Evolutionary conservation across 495 filamentous ascomycete species (phyloP).

Genomic region (Hamigera avellanea): DNA sequence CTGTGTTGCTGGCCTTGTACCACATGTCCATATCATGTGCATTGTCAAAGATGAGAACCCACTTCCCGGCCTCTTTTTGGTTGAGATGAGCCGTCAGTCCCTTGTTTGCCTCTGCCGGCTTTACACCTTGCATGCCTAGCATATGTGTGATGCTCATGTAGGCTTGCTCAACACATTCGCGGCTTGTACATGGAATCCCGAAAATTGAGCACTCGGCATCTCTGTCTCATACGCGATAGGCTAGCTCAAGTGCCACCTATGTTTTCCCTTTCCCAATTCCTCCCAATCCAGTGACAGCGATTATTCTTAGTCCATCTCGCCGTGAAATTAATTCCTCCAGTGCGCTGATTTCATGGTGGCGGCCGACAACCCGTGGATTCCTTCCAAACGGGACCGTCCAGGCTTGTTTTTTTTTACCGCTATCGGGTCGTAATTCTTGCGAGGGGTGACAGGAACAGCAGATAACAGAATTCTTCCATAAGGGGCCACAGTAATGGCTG

Average conservation of each 20-base stretch:
- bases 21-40: conserved; percentile 16
- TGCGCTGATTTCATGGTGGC: conserved; percentile 8
- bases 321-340: conserved; percentile 8
- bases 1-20: conserved; percentile 1
- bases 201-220: conserved; percentile 29
- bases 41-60: conserved; percentile 29
- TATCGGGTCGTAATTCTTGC: no score
- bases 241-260: conserved; percentile 36
- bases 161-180: conserved; percentile 26
- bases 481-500: conserved; percentile 15
- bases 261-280: conserved; percentile 42
- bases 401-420: background rate
- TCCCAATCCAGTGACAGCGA: conserved; percentile 31
- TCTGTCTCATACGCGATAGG: conserved; percentile 25
- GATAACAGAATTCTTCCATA: conserved; percentile 6
- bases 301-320: conserved; percentile 5
- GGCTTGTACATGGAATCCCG: conserved; percentile 32
- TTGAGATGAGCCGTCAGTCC: conserved; percentile 17
- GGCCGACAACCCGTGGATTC: conserved; percentile 13
- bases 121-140: conserved; percentile 10
- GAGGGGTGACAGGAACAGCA: background rate
- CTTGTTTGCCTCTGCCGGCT: conserved; percentile 9
- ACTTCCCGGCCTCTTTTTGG: conserved; percentile 8
- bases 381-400: conserved; percentile 9
- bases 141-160: conserved; percentile 26